Evolutionary conservation across 176 grass and related monocot species (phyloP), one percentile per base, ranked within the genome.

Genomic region (Chloris gayana): DNA sequence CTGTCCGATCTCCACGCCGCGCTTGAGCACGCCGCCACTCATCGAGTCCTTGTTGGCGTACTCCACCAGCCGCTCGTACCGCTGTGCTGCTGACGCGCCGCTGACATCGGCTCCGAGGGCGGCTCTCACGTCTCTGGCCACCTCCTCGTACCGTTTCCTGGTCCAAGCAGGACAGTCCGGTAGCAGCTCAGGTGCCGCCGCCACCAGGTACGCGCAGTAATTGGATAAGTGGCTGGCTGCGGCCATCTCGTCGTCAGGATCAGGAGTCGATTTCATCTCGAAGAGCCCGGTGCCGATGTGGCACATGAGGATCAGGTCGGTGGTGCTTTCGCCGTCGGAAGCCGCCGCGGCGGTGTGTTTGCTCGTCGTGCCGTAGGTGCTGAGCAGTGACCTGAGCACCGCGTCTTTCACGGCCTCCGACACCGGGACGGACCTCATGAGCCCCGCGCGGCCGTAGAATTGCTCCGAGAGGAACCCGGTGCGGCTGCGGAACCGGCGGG

Each of bases 161-260:
- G 86, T 80, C 74, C 69, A 78, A 2, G 11, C 80, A 30, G 17
- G 4, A 38, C 31, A 38, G 37, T 79, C 75, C n/a, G 81, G 81
- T 0, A 84, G 69, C 60, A 80, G 74, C 58, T 72, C 80, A 0
- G 68, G 75, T 27, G 29, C 37, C 4, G 25, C 80, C 7, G 74
- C 74, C 30, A 57, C 75, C 29, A 88, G 37, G 49, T 88, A 88
- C 0, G 80, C 60, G 17, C 37, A 88, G 67, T 88, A 88, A 33
- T 67, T 8, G 0, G 86, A 84, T 2, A 79, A 59, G 3, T 78
- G 46, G 37, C 67, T 14, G 46, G 75, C 67, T 27, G 57, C 50
- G 60, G 18, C 41, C 80, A 35, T 84, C 57, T 88, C 67, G 2
- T 37, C 35, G 6, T 4, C 4, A 5, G 29, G 19, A 3, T 65